Percentiles rank a stretch among this genome's conserved stretches.
phyloP scores from a whole-genome alignment of 2,329 filamentous ascomycete genomes.

The Pseudonectria foliicola region DNA sequence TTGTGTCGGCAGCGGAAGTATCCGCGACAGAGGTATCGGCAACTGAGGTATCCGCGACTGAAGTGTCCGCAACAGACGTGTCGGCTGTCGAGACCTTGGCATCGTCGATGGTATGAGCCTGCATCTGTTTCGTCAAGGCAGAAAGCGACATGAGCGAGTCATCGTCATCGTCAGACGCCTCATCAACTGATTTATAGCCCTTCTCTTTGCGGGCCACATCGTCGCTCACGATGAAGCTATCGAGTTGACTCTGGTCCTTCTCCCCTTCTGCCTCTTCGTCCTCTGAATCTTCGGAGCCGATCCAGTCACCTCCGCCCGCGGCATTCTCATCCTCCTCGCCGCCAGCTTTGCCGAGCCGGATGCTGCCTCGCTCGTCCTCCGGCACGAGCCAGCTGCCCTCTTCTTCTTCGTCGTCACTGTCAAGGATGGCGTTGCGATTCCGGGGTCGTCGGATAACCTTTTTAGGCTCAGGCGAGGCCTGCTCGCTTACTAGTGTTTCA shows the following conservation, averaged over 20 bases:
- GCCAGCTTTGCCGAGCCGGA: constrained; percentile 69
- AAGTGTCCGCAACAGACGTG: neutral
- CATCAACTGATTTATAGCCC: constrained; percentile 18
- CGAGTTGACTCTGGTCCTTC: constrained; percentile 45
- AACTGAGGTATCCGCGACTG: neutral
- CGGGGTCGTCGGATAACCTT: constrained; percentile 29
- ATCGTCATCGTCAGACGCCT: constrained; percentile 23
- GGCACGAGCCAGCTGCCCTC: constrained; percentile 76
- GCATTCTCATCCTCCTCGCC: constrained; percentile 82
- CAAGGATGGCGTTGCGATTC: constrained; percentile 51
- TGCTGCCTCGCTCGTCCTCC: constrained; percentile 52
- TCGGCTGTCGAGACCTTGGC: constrained; percentile 3
- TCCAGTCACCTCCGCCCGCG: constrained; percentile 76
- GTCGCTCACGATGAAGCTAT: constrained; percentile 50
- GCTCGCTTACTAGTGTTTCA: constrained; percentile 8
- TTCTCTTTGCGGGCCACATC: constrained; percentile 31
- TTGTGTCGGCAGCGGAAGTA: constrained; percentile 9
- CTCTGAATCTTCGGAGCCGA: constrained; percentile 63
- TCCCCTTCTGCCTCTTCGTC: constrained; percentile 49
- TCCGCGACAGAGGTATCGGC: constrained; percentile 5
- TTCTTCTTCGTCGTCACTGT: constrained; percentile 63
- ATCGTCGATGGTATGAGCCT: constrained; percentile 29
- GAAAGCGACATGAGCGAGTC: constrained; percentile 29
- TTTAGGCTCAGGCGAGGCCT: neutral
- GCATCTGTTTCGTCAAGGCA: constrained; percentile 31